Evolutionary conservation across 306 rosid genomes (phyloP), one percentile per base, ranked within the genome.

Genomic region (Prinsepia uniflora): DNA sequence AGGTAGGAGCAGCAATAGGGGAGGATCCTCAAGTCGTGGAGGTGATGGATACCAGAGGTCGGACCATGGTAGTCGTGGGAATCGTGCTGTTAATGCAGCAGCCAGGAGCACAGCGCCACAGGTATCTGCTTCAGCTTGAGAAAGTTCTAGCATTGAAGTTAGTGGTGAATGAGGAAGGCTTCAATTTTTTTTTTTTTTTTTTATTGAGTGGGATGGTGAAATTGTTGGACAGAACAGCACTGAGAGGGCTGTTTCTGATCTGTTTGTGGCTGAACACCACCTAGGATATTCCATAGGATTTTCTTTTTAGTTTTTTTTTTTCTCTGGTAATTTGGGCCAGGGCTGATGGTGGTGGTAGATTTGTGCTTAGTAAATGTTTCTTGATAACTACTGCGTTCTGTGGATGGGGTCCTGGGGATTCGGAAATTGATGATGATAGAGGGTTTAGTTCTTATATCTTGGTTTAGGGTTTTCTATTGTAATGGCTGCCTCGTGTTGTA

Each of bases 121-220:
- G 48, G 92, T 89, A 59, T 75, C 92, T 57, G 92, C 95, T 14
- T 47, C 95, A 48, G 96, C 92, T 57, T 87, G 87, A 89, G 72
- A 71, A 63, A 19, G 24, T 42, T 71, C 34, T 48, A 6, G 41
- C 12, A 49, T 66, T 5, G 44, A 66, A 66, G 43, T 47, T 10
- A 47, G 12, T 52, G 61, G 61, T 41, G 40, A 52, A 55, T 36
- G 13, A 66, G 54, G 59, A 78, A 74, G 67, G 64, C 60, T 71
- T 72, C 68, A 73, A 65, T 68, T 43, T 67, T 72, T 34, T 82
- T 75, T 11, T 12, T 54, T 72, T n/a, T n/a, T n/a, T n/a, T n/a
- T n/a, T n/a, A n/a, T n/a, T n/a, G 64, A 72, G 65, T 58, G 53
- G 34, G 68, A 34, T 75, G 41, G 71, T 55, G 59, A 79, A 78